phyloP scores from a whole-genome alignment of 1,139 yeast genomes.

The Blastobotrys buckinghamii region DNA sequence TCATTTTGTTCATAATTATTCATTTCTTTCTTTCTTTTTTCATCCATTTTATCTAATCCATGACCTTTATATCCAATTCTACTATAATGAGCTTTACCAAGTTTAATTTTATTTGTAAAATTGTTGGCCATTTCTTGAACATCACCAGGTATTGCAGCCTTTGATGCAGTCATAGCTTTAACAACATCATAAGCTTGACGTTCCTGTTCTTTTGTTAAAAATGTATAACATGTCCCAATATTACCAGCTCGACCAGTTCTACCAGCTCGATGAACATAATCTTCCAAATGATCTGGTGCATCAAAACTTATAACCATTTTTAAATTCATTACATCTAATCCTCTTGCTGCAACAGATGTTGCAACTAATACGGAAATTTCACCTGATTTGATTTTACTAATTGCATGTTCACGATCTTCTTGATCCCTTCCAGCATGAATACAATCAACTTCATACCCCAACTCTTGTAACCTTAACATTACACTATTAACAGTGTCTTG shows the following conservation, averaged over 20 bases:
- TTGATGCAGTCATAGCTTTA: conserved; percentile 56
- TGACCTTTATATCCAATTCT: conserved; percentile 81
- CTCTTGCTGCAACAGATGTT: conserved; percentile 93
- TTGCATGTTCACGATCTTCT: conserved; percentile 70
- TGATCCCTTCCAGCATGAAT: conserved; percentile 95
- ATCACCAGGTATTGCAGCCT: conserved; percentile 47
- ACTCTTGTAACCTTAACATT: conserved; percentile 48
- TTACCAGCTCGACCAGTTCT: conserved; percentile 93
- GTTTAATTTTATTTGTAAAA: conserved; percentile 57
- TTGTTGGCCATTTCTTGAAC: conserved; percentile 48
- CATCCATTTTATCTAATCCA: conserved; percentile 79
- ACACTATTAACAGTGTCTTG: conserved; percentile 77
- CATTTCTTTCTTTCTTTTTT: conserved; percentile 48
- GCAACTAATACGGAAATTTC: conserved; percentile 65
- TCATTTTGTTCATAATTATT: conserved; percentile 28
- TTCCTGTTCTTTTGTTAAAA: conserved; percentile 60
- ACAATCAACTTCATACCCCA: conserved; percentile 56
- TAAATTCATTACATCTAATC: conserved; percentile 81
- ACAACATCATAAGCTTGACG: conserved; percentile 56
- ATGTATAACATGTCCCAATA: conserved; percentile 71
- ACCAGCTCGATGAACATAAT: conserved; percentile 94
- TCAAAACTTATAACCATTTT: conserved; percentile 80
- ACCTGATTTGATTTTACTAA: conserved; percentile 65
- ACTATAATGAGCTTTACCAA: conserved; percentile 58
- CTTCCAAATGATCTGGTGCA: conserved; percentile 90